These are phyloP conservation scores for Oligophagozyma castellii DNA, from an alignment of 1,139 yeast species.

Conservation along the genomic window DNA sequence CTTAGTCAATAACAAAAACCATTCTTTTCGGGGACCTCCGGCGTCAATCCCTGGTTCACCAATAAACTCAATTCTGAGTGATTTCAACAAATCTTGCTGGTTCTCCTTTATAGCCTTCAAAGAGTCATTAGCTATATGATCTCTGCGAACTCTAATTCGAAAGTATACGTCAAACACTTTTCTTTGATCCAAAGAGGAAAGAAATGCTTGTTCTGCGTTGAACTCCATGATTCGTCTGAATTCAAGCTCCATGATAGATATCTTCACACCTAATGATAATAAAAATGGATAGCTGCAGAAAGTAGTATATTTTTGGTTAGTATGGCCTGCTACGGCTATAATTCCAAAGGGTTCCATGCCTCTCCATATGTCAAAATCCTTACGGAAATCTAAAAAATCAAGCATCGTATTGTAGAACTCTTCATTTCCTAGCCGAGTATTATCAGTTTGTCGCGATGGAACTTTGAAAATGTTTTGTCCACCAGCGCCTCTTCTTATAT, in stretches of 20 bases:
- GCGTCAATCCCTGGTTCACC: constrained; percentile 91
- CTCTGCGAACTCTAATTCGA: constrained; percentile 54
- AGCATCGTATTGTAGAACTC: constrained; percentile 67
- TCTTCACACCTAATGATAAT: constrained; percentile 70
- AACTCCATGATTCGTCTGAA: constrained; percentile 73
- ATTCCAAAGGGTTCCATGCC: constrained; percentile 15
- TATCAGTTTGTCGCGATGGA: not conserved
- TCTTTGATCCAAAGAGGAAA: constrained; percentile 53
- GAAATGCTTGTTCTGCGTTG: constrained; percentile 82
- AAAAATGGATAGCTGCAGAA: constrained; percentile 80
- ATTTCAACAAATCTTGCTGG: constrained; percentile 54
- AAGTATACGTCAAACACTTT: constrained; percentile 54
- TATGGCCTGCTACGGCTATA: constrained; percentile 4
- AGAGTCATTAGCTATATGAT: constrained; percentile 60
- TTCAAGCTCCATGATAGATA: constrained; percentile 68
- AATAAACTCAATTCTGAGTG: constrained; percentile 62
- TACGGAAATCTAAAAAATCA: constrained; percentile 61
- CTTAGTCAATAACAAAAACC: constrained; percentile 67
- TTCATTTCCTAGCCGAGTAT: constrained; percentile 28
- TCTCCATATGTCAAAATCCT: constrained; percentile 79
- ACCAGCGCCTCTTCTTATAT: constrained; percentile 15
- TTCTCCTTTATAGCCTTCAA: constrained; percentile 42
- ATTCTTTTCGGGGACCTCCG: constrained; percentile 86
- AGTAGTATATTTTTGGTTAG: constrained; percentile 25
- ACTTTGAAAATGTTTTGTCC: not conserved